Conservation (phyloP, 345 rosid species). For the Eucalyptus microcorys region DNA sequence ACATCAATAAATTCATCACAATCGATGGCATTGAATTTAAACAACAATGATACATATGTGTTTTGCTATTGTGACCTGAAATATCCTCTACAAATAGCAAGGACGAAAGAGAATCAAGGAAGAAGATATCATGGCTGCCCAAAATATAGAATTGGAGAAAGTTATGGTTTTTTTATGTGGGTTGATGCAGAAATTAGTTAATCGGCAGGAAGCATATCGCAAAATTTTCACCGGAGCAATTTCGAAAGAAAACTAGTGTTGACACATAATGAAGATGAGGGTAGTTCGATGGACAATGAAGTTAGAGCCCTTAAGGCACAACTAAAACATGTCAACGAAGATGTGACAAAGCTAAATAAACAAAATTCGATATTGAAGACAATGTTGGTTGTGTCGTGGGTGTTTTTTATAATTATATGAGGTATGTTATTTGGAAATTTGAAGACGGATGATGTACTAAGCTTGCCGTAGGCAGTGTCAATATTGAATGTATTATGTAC, state of each 20-base stretch:
- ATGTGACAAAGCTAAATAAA: background rate
- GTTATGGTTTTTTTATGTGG: background rate
- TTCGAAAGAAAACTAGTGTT: background rate
- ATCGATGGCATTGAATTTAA: background rate
- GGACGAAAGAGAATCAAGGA: accelerated
- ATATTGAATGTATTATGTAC: background rate
- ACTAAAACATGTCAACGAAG: background rate
- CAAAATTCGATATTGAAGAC: too few species aligned
- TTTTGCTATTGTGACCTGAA: background rate
- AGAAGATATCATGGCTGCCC: background rate
- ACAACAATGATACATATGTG: background rate
- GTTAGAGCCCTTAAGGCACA: too few species aligned
- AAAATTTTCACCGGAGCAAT: too few species aligned
- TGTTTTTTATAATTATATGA: too few species aligned
- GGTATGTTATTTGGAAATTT: background rate
- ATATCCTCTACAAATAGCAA: too few species aligned
- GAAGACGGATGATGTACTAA: too few species aligned
- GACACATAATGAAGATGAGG: background rate
- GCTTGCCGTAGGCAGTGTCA: background rate
- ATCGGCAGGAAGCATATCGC: accelerated
- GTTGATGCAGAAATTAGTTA: background rate
- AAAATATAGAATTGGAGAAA: too few species aligned
- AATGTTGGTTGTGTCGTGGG: too few species aligned
- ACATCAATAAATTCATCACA: background rate
- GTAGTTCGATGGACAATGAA: too few species aligned